Base-by-base conservation (phyloP, 75 land plant species). In the Gnetum montanum region DNA sequence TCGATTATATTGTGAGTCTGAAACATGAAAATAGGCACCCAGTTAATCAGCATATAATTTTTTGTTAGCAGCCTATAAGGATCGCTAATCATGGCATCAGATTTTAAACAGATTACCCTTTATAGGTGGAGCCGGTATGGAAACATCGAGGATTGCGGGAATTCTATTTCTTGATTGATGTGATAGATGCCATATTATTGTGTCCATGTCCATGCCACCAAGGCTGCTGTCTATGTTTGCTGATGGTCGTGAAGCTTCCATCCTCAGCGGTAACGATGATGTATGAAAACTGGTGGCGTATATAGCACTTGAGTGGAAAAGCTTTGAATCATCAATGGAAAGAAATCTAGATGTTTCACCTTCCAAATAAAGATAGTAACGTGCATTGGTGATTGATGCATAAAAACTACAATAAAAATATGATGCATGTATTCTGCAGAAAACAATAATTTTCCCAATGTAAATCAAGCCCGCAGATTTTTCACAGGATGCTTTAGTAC, bases 301-400 rank as follows among this genome's bases (percentile, higher is more conserved):
- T 44, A 94, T 83, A 30, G 98, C 96, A 74, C 96, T 83, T 18
- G 78, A 57, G 64, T 94, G 98, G 58, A 85, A 94, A 60, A 53
- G 64, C 48, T 85, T 90, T 37, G 60, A 59, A 64, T 94, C 83
- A 13, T 80, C 60, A 10, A 94, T 41, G 26, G 37, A 18, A 24
- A 94, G 71, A 50, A 49, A 57, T 10, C 52, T 46, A 15, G 81
- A 70, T 46, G 73, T 56, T 54, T 69, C 70, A 67, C 88, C 91
- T 84, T 38, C 13, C 63, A 33, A 44, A 36, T n/a, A n/a, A n/a
- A 44, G 22, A 6, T 19, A 23, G 7, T 44, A 19, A 6, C 22
- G 2, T 44, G 22, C 46, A 1, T 38, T 1, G 15, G 41, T 11
- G 1, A 38, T 38, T n/a, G n/a, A n/a, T n/a, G n/a, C n/a, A n/a